Evolutionary conservation across 352 stramenopile genomes (phyloP).

Genomic region (Pythium insidiosum): DNA sequence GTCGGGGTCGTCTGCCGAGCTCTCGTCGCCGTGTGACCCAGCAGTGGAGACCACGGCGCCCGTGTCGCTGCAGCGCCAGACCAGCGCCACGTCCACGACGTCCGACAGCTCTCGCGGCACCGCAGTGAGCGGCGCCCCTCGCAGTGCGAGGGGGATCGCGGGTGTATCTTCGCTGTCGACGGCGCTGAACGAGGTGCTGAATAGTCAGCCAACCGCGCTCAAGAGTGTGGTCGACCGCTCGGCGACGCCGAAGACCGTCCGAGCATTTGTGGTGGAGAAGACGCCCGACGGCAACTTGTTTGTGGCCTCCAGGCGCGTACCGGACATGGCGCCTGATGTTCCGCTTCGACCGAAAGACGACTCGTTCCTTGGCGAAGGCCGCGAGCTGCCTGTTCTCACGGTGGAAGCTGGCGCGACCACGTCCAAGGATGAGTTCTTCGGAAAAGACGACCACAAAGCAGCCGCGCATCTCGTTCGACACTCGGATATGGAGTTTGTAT

Average conservation of each 20-base stretch:
- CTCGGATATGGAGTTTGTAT: conserved; percentile 15
- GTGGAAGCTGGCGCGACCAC: neutral
- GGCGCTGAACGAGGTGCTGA: conserved; percentile 19
- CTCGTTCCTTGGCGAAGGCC: conserved; percentile 10
- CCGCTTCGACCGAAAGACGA: conserved; percentile 14
- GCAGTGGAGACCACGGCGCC: neutral
- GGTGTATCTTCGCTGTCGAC: conserved; percentile 18
- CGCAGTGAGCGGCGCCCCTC: no score
- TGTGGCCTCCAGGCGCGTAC: conserved; percentile 13
- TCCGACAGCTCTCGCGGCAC: no score
- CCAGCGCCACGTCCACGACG: no score
- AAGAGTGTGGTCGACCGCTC: conserved; percentile 10
- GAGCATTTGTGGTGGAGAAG: conserved; percentile 21
- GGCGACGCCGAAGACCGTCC: neutral
- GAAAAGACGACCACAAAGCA: conserved; percentile 1
- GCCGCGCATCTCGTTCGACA: neutral
- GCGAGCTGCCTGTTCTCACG: neutral
- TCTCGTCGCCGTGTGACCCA: neutral
- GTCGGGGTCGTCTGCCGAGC: neutral
- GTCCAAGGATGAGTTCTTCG: neutral
- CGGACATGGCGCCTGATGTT: neutral
- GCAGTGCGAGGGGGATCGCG: no score
- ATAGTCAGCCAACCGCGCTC: conserved; percentile 7
- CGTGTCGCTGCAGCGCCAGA: no score
- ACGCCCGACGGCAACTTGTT: conserved; percentile 13